These are phyloP conservation scores for Gynostemma pentaphyllum DNA, from an alignment of 306 rosid species.

Conservation along the genomic window DNA sequence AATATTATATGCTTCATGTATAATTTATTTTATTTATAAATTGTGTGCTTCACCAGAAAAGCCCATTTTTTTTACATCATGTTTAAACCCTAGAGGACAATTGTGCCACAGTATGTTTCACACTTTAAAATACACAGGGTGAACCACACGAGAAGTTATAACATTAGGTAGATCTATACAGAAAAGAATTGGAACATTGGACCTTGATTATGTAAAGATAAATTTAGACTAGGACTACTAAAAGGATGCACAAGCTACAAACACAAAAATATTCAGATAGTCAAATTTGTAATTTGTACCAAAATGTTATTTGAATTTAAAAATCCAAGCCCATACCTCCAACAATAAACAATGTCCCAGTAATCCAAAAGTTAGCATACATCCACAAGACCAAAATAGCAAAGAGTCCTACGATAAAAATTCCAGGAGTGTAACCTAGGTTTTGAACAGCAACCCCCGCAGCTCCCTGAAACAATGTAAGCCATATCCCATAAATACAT, in stretches of 20 bases:
- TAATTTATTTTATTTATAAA: too few relatives aligned
- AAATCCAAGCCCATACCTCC: conserved; percentile 51
- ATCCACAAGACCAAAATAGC: conserved; percentile 91
- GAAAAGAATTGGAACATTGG: not conserved
- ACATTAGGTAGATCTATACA: not conserved
- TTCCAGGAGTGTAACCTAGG: conserved; percentile 92
- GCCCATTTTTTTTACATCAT: too few relatives aligned
- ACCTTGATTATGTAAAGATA: not conserved
- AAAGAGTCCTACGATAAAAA: conserved; percentile 84
- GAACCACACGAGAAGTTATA: not conserved
- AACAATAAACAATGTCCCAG: conserved; percentile 75
- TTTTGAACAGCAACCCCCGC: conserved; percentile 81
- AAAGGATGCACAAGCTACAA: not conserved
- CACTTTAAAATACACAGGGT: too few relatives aligned
- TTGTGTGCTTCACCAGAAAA: too few relatives aligned
- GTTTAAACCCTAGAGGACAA: too few relatives aligned
- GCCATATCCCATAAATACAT: conserved; percentile 22
- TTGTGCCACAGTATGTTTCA: too few relatives aligned
- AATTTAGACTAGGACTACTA: not conserved
- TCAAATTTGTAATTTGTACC: not conserved
- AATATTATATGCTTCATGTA: too few relatives aligned
- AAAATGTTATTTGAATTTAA: not conserved
- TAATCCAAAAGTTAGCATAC: conserved; percentile 97
- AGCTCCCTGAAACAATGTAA: conserved; percentile 53
- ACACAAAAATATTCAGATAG: not conserved